Evolutionary conservation across 306 rosid genomes (phyloP).

Genomic region (Gleditsia sinensis): DNA sequence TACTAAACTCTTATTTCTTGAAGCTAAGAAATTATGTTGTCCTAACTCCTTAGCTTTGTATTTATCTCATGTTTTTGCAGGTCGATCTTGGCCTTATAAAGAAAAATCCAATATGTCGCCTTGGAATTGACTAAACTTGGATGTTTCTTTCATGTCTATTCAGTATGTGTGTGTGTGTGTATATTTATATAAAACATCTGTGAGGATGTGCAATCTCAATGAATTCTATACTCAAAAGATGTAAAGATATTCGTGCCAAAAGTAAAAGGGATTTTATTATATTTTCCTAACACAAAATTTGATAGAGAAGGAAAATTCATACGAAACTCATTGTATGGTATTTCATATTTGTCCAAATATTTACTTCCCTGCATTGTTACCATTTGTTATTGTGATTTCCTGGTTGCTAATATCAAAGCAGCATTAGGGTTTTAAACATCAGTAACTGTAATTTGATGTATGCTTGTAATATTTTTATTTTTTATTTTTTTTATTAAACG

Average conservation of each 20-base stretch:
- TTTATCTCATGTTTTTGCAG: conserved; percentile 40
- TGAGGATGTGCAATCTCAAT: too few relatives aligned
- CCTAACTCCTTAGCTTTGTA: conserved; percentile 7
- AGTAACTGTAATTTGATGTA: not conserved
- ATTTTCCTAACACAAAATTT: too few relatives aligned
- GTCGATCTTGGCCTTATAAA: conserved; percentile 90
- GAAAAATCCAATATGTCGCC: conserved; percentile 82
- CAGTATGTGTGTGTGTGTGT: too few relatives aligned
- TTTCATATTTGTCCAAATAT: too few relatives aligned
- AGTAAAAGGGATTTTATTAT: too few relatives aligned
- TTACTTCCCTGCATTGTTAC: not conserved
- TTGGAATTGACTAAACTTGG: conserved; percentile 53
- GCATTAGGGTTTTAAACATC: not conserved
- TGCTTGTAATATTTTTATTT: too few relatives aligned
- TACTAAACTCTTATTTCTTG: not conserved
- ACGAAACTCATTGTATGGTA: not conserved
- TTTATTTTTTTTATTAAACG: too few relatives aligned
- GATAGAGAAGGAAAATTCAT: not conserved
- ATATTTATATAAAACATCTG: too few relatives aligned
- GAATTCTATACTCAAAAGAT: too few relatives aligned
- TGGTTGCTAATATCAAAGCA: not conserved
- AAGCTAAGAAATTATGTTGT: not conserved
- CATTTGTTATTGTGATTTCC: not conserved
- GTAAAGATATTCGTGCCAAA: too few relatives aligned
- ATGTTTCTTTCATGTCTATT: not conserved